These are phyloP conservation scores for Schizonepeta tenuifolia DNA, from an alignment of 257 asterid genomes.

Conservation along the genomic window DNA sequence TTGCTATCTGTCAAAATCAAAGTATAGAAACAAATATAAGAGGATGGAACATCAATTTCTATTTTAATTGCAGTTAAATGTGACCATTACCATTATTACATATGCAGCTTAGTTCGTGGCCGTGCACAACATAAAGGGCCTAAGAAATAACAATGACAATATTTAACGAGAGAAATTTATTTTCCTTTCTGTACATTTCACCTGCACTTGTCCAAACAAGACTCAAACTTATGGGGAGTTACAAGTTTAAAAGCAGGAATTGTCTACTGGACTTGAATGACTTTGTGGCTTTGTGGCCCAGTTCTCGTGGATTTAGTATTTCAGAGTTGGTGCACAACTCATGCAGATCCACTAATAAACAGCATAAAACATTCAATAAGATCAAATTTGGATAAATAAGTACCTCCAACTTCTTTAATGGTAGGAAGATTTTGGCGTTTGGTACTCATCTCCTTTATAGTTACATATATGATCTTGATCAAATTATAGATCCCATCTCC, in stretches of 20 bases:
- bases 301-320: neutral
- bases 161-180: neutral
- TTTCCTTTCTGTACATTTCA: conserved; percentile 12
- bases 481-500: conserved; percentile 97
- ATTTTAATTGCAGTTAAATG: conserved; percentile 8
- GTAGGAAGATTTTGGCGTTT: conserved; percentile 58
- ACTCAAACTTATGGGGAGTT: neutral
- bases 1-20: conserved; percentile 48
- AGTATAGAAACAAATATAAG: neutral
- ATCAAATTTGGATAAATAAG: conserved; percentile 23
- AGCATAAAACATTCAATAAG: neutral
- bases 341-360: conserved; percentile 7
- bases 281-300: neutral
- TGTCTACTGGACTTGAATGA: conserved; percentile 8
- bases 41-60: neutral
- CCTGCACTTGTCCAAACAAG: conserved; percentile 13
- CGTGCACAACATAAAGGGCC: neutral
- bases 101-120: conserved; percentile 1
- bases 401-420: conserved; percentile 58
- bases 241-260: neutral
- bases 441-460: conserved; percentile 64
- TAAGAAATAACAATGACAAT: neutral
- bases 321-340: neutral
- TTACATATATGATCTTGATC: conserved; percentile 71
- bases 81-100: neutral